Conservation (phyloP, 345 rosid species). For the Corchorus olitorius region DNA sequence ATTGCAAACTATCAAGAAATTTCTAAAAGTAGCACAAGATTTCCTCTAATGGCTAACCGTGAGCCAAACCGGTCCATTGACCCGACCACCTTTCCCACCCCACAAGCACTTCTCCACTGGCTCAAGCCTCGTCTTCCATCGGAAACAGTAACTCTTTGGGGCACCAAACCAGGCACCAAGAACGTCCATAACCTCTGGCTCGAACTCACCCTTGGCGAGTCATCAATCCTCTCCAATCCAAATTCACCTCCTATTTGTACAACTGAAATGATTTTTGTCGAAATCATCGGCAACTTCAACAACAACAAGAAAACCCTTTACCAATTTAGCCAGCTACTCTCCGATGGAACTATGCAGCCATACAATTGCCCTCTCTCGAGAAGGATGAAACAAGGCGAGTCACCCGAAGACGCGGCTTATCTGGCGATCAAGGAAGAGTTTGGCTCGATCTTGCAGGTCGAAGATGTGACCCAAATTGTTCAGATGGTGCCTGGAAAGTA, state of each 20-base stretch:
- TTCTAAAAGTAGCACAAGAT: background rate
- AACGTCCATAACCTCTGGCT: conserved; percentile 12
- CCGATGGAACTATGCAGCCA: background rate
- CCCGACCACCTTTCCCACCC: conserved; percentile 5
- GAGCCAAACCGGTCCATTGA: background rate
- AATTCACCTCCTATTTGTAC: background rate
- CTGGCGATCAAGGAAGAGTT: background rate
- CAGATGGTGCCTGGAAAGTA: background rate
- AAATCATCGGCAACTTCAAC: background rate
- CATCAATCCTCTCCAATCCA: background rate
- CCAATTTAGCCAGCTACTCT: background rate
- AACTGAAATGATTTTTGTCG: background rate
- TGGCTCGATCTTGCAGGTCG: background rate
- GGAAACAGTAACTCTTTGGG: conserved; percentile 14
- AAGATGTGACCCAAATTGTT: background rate
- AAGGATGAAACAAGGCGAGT: background rate
- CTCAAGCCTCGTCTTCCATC: conserved; percentile 10
- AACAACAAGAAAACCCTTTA: background rate
- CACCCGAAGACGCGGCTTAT: background rate
- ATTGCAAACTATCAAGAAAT: background rate
- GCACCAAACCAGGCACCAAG: background rate
- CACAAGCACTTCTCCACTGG: conserved; percentile 14
- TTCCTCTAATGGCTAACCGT: background rate
- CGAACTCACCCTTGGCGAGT: conserved; percentile 4
- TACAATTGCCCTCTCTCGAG: background rate